Conservation (phyloP, 495 filamentous ascomycete species). For the Tuber indicum region DNA sequence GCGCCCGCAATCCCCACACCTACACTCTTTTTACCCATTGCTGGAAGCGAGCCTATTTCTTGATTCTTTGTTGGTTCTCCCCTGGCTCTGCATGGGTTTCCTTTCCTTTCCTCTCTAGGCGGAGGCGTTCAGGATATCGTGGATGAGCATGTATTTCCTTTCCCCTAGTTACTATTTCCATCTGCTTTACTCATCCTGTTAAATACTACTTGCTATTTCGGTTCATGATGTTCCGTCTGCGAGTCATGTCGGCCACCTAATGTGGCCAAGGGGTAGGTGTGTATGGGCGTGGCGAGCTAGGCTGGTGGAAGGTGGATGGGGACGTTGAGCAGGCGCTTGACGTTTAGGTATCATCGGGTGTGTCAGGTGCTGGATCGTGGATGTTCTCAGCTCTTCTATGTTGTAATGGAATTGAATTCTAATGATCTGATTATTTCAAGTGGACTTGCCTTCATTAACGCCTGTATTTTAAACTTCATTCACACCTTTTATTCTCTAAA, state of each 20-base stretch:
- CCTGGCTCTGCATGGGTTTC: not conserved
- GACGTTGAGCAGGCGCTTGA: not conserved
- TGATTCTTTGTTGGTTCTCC: not conserved
- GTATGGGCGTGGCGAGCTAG: not conserved
- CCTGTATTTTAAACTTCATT: not conserved
- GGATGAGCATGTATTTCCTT: not conserved
- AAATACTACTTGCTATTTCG: not conserved
- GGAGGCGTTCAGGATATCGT: conserved; percentile 4
- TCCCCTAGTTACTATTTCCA: not conserved
- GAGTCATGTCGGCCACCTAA: not conserved
- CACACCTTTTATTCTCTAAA: not conserved
- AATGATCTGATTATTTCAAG: not conserved
- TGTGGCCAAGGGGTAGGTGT: not conserved
- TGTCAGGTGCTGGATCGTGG: not conserved
- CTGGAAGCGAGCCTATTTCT: not conserved
- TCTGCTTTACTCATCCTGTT: not conserved
- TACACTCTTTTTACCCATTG: not conserved
- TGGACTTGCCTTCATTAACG: not conserved
- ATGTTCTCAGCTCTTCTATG: not conserved
- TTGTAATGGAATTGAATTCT: not conserved
- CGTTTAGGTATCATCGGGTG: not conserved
- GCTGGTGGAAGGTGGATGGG: not conserved
- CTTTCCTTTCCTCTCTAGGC: not conserved
- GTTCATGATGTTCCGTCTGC: not conserved
- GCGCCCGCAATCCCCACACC: not conserved